Evolutionary conservation across 2,329 filamentous ascomycete genomes (phyloP), one percentile per base, ranked within the genome.

Genomic region (Penicillium palitans): DNA sequence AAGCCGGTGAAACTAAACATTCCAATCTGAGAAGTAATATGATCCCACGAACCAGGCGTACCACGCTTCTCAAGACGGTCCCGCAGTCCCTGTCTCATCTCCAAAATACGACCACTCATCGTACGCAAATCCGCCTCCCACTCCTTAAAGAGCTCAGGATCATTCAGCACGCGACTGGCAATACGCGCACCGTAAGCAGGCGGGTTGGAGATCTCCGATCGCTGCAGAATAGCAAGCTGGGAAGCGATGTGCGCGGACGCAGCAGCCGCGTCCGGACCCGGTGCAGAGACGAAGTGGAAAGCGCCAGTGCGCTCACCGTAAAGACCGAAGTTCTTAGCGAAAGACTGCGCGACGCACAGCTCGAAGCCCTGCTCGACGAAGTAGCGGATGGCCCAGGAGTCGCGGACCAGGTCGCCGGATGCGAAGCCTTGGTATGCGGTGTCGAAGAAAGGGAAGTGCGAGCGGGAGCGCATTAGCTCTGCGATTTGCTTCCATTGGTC

Each of bases 381-480:
- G 83, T 96, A 90, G 66, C 91, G 90, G 68, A 99, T 88, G n/a
- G 95, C 91, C 81, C 89, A 92, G 64, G 90, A 91, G 75, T 99
- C 95, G 60, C 87, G 86, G 67, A 84, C 82, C 21, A 98, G 85
- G 74, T 96, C 88, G 59, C 95, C 95, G 0, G 95, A 96, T 3
- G 95, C 95, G 74, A 99, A 99, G 57, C 95, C 93, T 79, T 98
- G 95, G 82, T 99, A 99, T 57, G 95, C 95, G 65, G 87, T 91
- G 82, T 99, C 95, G 79, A 99, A 98, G 85, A 99, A 98, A 70
- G 95, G 93, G 80, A 99, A 96, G 77, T 96, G 93, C 63, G 85
- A 85, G 79, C 89, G 91, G 70, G 85, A 77, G 69, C 84, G 85
- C 76, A 98, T 87, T 45, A 96, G 77, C 44, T 82, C 76, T 52